Base-by-base conservation (phyloP, 805 yeast genomes). In the Ogataea minuta region DNA sequence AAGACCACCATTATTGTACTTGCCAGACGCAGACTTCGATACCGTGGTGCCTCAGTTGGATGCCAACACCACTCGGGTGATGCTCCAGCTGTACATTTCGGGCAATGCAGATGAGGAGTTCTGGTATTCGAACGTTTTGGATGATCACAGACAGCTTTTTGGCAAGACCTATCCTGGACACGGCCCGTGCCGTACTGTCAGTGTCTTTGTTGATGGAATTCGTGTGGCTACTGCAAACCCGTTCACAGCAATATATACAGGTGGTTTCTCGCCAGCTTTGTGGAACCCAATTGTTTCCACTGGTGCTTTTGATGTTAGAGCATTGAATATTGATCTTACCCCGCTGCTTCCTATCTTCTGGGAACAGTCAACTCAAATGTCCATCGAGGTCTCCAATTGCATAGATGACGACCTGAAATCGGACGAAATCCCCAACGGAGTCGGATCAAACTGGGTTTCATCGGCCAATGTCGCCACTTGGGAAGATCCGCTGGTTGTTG, bases 31-130 rank as follows among this genome's bases (percentile, higher is more conserved):
- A 14, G 53, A 55, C 5, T 53, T 76, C 24, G 41, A 49, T 2
- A 56, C 68, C 14, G 46, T 53, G 2, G 52, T 80, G n/a, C 79
- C 83, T 3, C 50, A 52, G 11, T 59, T 84, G 21, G 50, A 73
- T 3, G 53, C 60, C 16, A 80, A 81, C 53, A 79, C 87, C 4
- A 77, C 87, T 2, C 69, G 79, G 43, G 77, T 79, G 31, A 65
- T 63, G 41, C 56, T 86, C 23, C 71, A 81, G 9, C 57, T 87
- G 4, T 79, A 77, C 48, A 77, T 83, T 9, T 76, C 85, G 13
- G 95, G 93, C 2, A 85, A 82, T 52, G 82, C 81, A 3, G 78
- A 73, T 24, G 96, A 87, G 60, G 95, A 88, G 57, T 84, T 84
- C 52, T 87, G 95, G 95, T 88, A 81, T 59, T 61, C 79, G 3